phyloP scores from a whole-genome alignment of 768 basidiomycete genomes.

The Mycena pura region DNA sequence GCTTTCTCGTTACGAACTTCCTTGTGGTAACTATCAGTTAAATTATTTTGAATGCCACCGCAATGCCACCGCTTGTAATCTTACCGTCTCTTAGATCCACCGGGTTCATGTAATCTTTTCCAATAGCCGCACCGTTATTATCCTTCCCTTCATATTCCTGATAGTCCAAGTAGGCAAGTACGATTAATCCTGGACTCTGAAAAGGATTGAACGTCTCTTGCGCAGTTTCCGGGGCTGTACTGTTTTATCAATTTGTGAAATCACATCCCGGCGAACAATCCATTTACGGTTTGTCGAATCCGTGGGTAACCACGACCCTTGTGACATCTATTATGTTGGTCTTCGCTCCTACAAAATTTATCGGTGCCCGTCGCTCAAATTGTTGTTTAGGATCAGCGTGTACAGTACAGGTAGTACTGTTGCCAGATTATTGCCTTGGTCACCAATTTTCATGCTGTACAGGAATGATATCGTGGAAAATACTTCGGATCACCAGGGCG shows the following conservation, averaged over 20 bases:
- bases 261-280: neutral
- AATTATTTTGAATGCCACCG: neutral
- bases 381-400: neutral
- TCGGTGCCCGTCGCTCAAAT: neutral
- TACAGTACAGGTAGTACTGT: slow-evolving; percentile 2
- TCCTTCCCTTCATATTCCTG: neutral
- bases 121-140: neutral
- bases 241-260: neutral
- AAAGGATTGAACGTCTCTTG: too few species aligned
- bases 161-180: neutral
- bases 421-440: neutral
- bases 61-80: too few species aligned
- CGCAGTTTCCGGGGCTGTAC: neutral
- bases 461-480: slow-evolving; percentile 4
- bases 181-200: too few species aligned
- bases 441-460: neutral
- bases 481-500: neutral
- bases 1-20: neutral
- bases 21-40: slow-evolving; percentile 4
- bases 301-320: neutral
- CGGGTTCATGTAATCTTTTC: slow-evolving; percentile 6
- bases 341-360: neutral
- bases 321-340: neutral
- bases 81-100: slow-evolving; percentile 2
- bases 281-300: neutral